Evolutionary conservation across 345 rosid species (phyloP).

Genomic region (Aquilaria sinensis): DNA sequence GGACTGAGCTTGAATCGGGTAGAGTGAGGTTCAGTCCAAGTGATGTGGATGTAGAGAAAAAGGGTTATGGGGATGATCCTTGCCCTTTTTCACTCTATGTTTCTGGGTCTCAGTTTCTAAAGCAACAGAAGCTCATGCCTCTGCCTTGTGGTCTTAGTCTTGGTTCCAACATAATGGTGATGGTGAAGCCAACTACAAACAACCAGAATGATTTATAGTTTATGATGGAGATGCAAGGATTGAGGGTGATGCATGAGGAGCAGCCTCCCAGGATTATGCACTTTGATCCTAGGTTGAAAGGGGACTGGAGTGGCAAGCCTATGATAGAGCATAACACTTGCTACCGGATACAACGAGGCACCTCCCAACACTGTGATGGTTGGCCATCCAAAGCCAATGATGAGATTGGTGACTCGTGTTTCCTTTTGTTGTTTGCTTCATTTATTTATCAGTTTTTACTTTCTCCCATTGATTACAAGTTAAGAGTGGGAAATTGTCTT

Average conservation of each 20-base stretch:
- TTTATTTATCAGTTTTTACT: background rate
- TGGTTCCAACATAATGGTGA: conserved; percentile 73
- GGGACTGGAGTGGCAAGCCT: conserved; percentile 84
- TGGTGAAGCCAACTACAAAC: conserved; percentile 62
- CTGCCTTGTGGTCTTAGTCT: conserved; percentile 78
- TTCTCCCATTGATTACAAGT: too few relatives aligned
- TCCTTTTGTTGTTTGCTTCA: background rate
- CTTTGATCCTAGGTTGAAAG: conserved; percentile 85
- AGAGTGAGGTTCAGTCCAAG: background rate
- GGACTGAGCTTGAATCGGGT: conserved; percentile 57
- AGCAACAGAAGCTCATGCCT: conserved; percentile 38
- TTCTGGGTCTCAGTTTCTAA: conserved; percentile 47
- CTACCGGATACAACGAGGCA: conserved; percentile 85
- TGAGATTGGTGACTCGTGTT: conserved; percentile 48
- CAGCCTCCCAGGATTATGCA: conserved; percentile 84
- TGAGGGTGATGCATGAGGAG: conserved; percentile 78
- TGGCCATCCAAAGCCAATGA: conserved; percentile 72
- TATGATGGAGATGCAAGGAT: conserved; percentile 73
- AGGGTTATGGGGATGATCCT: conserved; percentile 18
- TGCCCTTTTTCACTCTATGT: conserved; percentile 55
- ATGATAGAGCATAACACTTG: conserved; percentile 94
- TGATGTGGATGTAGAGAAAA: background rate
- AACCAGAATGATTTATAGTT: conserved; percentile 76
- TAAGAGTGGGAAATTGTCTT: too few relatives aligned
- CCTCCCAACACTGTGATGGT: conserved; percentile 72